phyloP scores from a whole-genome alignment of 352 stramenopile genomes.

The Phytophthora capsici region DNA sequence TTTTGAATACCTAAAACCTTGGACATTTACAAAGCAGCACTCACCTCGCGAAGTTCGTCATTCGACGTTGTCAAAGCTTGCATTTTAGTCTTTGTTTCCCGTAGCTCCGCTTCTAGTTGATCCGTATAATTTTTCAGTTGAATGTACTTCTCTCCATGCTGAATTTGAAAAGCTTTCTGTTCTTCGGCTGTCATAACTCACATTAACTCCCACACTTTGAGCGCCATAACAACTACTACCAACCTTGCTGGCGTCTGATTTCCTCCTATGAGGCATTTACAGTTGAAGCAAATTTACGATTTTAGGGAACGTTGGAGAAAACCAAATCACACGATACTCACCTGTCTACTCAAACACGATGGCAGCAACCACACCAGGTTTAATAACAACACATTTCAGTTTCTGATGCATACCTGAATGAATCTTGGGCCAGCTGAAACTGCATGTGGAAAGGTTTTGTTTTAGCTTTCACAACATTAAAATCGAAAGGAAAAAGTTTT shows the following conservation, averaged over 20 bases:
- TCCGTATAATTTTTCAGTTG: slow-evolving; percentile 89
- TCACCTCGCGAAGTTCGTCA: slow-evolving; percentile 79
- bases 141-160: slow-evolving; percentile 88
- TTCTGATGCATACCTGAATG: slow-evolving; percentile 55
- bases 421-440: slow-evolving; percentile 88
- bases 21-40: background rate
- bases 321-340: slow-evolving; percentile 14
- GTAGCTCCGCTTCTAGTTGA: slow-evolving; percentile 81
- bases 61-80: slow-evolving; percentile 73
- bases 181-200: slow-evolving; percentile 59
- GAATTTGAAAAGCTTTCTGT: slow-evolving; percentile 78
- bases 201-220: background rate
- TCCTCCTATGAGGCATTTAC: slow-evolving; percentile 51
- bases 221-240: background rate
- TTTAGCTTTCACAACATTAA: too few species aligned
- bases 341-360: slow-evolving; percentile 50
- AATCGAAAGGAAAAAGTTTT: too few species aligned
- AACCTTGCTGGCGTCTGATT: slow-evolving; percentile 79
- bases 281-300: background rate
- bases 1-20: background rate
- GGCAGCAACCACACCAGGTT: background rate
- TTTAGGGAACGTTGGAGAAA: background rate
- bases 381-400: background rate
- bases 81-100: slow-evolving; percentile 85
- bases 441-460: slow-evolving; percentile 28